Conservation (phyloP, 495 filamentous ascomycete genomes). For the Tuber aestivum region DNA sequence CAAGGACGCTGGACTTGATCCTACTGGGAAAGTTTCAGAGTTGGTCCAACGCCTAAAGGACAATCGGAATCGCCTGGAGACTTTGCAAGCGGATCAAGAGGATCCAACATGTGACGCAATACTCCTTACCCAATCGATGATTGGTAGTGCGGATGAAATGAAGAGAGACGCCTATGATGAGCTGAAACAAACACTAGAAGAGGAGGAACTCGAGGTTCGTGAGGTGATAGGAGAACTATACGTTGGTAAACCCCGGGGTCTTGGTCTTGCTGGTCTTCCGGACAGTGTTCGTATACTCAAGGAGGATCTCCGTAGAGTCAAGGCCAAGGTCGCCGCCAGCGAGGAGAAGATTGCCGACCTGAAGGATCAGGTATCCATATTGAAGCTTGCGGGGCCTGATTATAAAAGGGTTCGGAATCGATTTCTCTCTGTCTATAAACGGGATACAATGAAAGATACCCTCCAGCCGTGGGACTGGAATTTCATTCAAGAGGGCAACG, state of each 20-base stretch:
- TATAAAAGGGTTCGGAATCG: background rate
- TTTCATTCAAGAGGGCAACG: background rate
- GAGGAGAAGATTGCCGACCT: too few relatives aligned
- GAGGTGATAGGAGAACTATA: constrained; percentile 11
- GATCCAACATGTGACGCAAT: constrained; percentile 17
- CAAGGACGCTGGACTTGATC: background rate
- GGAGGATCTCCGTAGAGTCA: background rate
- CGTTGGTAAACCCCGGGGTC: constrained; percentile 13
- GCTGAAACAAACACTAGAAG: constrained; percentile 10
- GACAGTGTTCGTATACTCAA: background rate
- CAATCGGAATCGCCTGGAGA: background rate
- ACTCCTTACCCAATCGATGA: constrained; percentile 17
- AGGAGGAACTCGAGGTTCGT: constrained; percentile 13
- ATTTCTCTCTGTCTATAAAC: background rate
- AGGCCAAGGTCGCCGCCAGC: background rate
- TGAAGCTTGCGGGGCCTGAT: background rate
- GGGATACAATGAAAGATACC: background rate
- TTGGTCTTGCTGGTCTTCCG: constrained; percentile 6
- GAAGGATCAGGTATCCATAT: background rate
- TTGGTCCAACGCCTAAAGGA: background rate
- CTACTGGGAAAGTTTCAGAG: background rate
- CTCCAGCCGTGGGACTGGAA: background rate
- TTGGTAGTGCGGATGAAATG: constrained; percentile 6
- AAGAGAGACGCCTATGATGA: constrained; percentile 16
- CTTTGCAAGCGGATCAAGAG: constrained; percentile 6